Base-by-base conservation (phyloP, 108 stramenopile genomes). In the Conticribra guillardii region DNA sequence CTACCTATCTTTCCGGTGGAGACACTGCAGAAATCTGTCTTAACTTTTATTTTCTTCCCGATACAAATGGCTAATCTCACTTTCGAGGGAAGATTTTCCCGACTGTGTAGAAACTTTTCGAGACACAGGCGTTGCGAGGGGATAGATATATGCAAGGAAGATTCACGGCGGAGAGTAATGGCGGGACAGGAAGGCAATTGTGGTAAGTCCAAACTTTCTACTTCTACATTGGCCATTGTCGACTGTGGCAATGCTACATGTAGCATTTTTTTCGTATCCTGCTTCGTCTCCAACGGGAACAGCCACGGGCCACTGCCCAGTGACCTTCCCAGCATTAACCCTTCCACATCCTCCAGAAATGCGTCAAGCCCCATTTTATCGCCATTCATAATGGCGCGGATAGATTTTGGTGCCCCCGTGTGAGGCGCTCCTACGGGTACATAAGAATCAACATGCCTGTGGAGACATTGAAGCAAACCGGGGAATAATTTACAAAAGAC, bases 381-480 rank as follows among this genome's bases (percentile, higher is more conserved):
- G 28, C 89, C 89, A 21, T 60, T 50, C 14, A 89, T 78, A 18
- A 74, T 60, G 26, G 60, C 54, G 14, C 80, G 74, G 24, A 87
- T 26, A 31, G 80, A 69, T 47, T 72, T 84, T 37, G 82, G 84
- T 1, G 86, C 80, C 7, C 88, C 88, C 3, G 84, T 54, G 60
- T 87, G 88, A 1, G 88, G 88, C 0, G 82, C 88, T 22, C 86
- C 86, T 22, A 89, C 72, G 5, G 84, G 84, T 11, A 89, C 64
- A 49, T 83, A 89, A 3, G 80, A 83, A n/a, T 85, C 68, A 21
- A 89, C 61, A 28, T 82, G 55, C 16, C 67, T 69, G 23, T 18
- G 1, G 1, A 53, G 23, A 17, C 31, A 31, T 0, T 56, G 4
- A 19, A 57, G 2, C 22, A 45, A 32, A 1, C n/a, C n/a, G 18